Evolutionary conservation across 805 yeast genomes (phyloP).

Genomic region (Cyberlindnera maritima): DNA sequence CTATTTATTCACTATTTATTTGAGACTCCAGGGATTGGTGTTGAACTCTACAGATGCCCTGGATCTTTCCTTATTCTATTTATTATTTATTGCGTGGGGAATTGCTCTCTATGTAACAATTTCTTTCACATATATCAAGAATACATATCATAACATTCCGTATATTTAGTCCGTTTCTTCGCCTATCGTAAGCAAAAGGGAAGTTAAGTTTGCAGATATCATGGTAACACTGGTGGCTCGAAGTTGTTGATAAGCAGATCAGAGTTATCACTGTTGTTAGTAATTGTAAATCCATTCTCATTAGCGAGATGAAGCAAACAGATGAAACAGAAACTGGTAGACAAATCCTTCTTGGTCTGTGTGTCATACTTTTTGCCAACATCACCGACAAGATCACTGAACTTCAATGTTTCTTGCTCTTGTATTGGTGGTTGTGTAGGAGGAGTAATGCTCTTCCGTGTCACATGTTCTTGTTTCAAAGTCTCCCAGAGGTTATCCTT

Average conservation of each 20-base stretch:
- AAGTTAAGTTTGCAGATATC: not conserved
- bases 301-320: constrained; percentile 84
- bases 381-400: constrained; percentile 49
- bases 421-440: not conserved
- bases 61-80: not conserved
- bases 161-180: too few relatives aligned
- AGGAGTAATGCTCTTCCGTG: constrained; percentile 11
- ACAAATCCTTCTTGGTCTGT: constrained; percentile 59
- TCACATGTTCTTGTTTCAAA: constrained; percentile 30
- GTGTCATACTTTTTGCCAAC: constrained; percentile 51
- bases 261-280: constrained; percentile 33
- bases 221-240: not conserved
- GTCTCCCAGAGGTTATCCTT: constrained; percentile 79
- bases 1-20: constrained; percentile 2
- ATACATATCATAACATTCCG: too few relatives aligned
- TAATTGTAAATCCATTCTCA: constrained; percentile 69
- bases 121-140: too few relatives aligned
- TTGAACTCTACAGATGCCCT: too few relatives aligned
- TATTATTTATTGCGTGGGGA: not conserved
- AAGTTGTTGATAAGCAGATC: constrained; percentile 20
- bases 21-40: too few relatives aligned
- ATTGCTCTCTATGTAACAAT: too few relatives aligned
- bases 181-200: too few relatives aligned
- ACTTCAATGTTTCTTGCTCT: constrained; percentile 23
- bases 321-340: constrained; percentile 84